Evolutionary conservation across 73 alveolate species (phyloP).

Genomic region (Paramecium tetraurelia): DNA sequence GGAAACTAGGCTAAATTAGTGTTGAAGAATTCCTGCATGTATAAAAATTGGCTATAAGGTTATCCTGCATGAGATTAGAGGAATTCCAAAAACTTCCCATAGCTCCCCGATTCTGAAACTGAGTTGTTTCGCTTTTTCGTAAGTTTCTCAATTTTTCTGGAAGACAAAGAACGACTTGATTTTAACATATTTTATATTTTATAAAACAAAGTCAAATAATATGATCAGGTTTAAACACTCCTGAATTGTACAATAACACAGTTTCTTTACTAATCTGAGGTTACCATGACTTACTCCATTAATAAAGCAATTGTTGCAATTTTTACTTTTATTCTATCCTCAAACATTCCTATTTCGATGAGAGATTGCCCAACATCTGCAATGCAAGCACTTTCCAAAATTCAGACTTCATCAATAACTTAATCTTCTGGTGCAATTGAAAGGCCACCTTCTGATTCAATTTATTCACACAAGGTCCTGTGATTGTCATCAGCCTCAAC

Average conservation of each 20-base stretch:
- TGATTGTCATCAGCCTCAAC: slow-evolving; percentile 13
- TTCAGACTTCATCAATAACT: neutral
- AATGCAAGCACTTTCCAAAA: slow-evolving; percentile 40
- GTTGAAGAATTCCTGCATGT: neutral
- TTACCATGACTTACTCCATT: slow-evolving; percentile 41
- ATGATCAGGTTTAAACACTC: slow-evolving; percentile 32
- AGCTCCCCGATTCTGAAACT: neutral
- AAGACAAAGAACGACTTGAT: neutral
- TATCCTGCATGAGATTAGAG: neutral
- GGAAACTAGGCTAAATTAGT: neutral
- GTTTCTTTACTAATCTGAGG: slow-evolving; percentile 1
- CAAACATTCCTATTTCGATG: neutral
- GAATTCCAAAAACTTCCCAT: neutral
- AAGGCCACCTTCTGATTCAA: neutral
- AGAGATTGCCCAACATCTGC: neutral
- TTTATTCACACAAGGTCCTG: slow-evolving; percentile 35
- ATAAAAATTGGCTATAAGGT: neutral
- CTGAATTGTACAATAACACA: neutral
- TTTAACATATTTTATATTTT: neutral
- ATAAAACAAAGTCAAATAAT: neutral
- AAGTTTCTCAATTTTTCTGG: neutral
- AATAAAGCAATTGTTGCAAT: neutral
- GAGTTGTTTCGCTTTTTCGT: neutral
- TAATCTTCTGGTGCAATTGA: neutral
- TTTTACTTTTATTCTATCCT: slow-evolving; percentile 3